Evolutionary conservation across 305 asterid species (phyloP).

Genomic region (Fraxinus nigra): DNA sequence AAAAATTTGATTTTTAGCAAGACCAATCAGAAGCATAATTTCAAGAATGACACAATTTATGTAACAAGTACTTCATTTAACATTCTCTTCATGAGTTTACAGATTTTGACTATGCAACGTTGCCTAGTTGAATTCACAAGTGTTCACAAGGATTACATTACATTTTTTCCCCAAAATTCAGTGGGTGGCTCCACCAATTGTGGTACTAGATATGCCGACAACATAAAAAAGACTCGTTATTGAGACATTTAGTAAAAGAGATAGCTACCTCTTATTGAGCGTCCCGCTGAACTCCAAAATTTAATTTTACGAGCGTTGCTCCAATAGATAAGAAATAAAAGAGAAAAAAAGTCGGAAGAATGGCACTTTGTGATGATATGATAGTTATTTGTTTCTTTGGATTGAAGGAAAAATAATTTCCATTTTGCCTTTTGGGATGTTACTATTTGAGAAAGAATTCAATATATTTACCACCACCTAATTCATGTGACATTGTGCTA

Average conservation of each 20-base stretch:
- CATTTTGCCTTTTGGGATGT: conserved; percentile 21
- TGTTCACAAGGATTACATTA: not conserved
- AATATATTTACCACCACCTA: conserved; percentile 23
- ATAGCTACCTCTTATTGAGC: not conserved
- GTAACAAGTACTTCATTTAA: not conserved
- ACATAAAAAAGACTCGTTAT: not conserved
- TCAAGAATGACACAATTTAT: not conserved
- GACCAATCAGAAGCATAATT: not conserved
- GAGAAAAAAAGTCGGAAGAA: not conserved
- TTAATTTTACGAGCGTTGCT: not conserved
- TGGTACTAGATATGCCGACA: not conserved
- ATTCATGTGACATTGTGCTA: conserved; percentile 25
- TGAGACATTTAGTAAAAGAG: not conserved
- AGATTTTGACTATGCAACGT: not conserved
- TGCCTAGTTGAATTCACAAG: not conserved
- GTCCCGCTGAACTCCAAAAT: not conserved
- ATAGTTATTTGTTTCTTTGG: conserved; percentile 31
- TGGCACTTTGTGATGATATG: conserved; percentile 25
- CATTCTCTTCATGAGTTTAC: not conserved
- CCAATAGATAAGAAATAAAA: not conserved
- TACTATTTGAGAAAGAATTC: conserved; percentile 29
- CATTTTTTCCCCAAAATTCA: no score
- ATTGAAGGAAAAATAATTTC: conserved; percentile 37
- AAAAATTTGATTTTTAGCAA: no score
- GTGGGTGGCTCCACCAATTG: not conserved